Conservation (phyloP, 768 basidiomycete genomes). For the Xerocomus potaroensis region DNA sequence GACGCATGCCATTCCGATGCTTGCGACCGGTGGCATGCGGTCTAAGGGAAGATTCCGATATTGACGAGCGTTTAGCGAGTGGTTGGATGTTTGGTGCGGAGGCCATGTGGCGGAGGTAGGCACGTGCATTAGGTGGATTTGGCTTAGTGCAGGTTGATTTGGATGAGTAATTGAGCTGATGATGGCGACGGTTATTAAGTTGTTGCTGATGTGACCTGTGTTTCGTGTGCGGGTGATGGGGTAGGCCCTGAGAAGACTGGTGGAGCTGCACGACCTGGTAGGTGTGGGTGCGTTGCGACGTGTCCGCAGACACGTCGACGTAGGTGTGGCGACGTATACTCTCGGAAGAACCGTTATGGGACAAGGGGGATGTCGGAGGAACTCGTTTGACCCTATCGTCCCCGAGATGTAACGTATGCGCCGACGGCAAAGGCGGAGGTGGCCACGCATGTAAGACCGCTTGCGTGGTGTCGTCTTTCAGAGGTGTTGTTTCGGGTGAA, state of each 20-base stretch:
- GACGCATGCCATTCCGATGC: constrained; percentile 30
- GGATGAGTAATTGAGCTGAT: constrained; percentile 23
- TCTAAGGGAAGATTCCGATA: constrained; percentile 29
- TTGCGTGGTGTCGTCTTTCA: constrained; percentile 3
- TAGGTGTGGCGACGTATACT: constrained; percentile 13
- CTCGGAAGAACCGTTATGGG: constrained; percentile 20
- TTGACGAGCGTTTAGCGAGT: constrained; percentile 29
- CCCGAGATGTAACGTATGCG: constrained; percentile 10
- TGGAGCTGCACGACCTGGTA: constrained; percentile 15
- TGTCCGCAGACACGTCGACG: constrained; percentile 12
- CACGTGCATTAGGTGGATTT: constrained; percentile 48
- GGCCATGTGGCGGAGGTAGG: constrained; percentile 72
- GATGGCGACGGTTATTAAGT: constrained; percentile 21
- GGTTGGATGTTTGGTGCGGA: constrained; percentile 49
- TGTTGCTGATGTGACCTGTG: constrained; percentile 14
- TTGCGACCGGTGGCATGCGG: constrained; percentile 26
- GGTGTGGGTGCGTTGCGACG: constrained; percentile 5
- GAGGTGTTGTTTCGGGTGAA: constrained; percentile 14
- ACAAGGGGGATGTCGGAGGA: constrained; percentile 15
- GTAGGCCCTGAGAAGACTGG: constrained; percentile 22
- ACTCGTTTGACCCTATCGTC: constrained; percentile 7
- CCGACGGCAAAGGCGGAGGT: constrained; percentile 25
- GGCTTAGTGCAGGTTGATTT: constrained; percentile 17
- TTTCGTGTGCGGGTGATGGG: constrained; percentile 21
- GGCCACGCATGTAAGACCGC: constrained; percentile 14